Evolutionary conservation across 2,329 filamentous ascomycete genomes (phyloP), one percentile per base, ranked within the genome.

Genomic region (Orbilia brochopaga): DNA sequence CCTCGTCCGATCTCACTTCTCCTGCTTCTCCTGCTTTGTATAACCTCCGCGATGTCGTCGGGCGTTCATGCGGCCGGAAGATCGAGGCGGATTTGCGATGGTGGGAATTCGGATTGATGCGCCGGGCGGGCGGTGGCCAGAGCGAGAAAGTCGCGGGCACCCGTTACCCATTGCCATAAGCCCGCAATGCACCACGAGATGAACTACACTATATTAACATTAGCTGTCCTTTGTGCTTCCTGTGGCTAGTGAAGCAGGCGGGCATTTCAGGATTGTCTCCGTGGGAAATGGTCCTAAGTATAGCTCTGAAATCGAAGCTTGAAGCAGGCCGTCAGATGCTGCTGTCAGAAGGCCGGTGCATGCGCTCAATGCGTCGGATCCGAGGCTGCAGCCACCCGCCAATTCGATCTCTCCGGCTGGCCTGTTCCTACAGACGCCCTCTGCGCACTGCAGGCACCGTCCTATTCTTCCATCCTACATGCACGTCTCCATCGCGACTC

Each of bases 301-400:
- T n/a, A n/a, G n/a, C n/a, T n/a, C n/a, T n/a, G n/a, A n/a, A n/a
- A n/a, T n/a, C n/a, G n/a, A n/a, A n/a, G n/a, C n/a, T n/a, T n/a
- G n/a, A n/a, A n/a, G n/a, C n/a, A 19, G 19, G 11, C 15, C 19
- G 44, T 48, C 44, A 48, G 8, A 48, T 48, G 44, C 44, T 19
- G n/a, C 44, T 48, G 19, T 48, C 44, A 48, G n/a, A 23, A 48
- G 44, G 19, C 21, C 15, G 5, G 19, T 8, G 27, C 27, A 32
- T 21, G 7, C 19, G 44, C 7, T 48, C 44, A 48, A 48, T 48
- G 44, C 44, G 17, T 48, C 17, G 4, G n/a, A 21, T 48, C 44
- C 44, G 44, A 48, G 44, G 44, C 17, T 48, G 44, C 44, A 48
- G 44, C 44, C 44, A 48, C 44, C 44, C 44, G 44, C 19, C 19